Evolutionary conservation across 2,329 filamentous ascomycete species (phyloP), one percentile per base, ranked within the genome.

Genomic region (Alternaria gansuensis): DNA sequence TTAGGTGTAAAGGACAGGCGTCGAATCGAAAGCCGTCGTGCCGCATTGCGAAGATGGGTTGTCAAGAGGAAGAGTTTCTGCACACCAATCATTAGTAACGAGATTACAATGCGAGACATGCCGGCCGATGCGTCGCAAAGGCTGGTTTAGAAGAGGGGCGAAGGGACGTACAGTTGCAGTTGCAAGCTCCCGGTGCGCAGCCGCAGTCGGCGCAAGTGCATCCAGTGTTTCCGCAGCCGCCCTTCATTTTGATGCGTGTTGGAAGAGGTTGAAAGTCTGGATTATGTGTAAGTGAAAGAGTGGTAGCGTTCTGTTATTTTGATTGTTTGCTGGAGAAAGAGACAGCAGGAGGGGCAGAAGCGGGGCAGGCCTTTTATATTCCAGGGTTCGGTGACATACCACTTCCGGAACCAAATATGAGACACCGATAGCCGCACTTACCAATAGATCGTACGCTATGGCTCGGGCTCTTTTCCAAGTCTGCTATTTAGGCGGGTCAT

Each of bases 201-300:
- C 65, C 64, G 67, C 73, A 75, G 57, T 73, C 67, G 67, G 69
- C 70, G 69, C 73, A 75, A 59, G 66, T 69, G 72, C 73, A 75
- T 54, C 69, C 68, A 58, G 67, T 60, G 63, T 69, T 72, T 72
- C 72, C 71, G 62, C 73, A 75, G 69, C 71, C 72, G 44, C 54
- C 50, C 64, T 72, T 69, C 73, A 75, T 75, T 28, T 69, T 75
- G 64, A 66, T 51, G n/a, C 33, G 46, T 40, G 31, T 49, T 57
- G 36, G 39, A 41, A 55, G 46, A 54, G 51, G 44, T 55, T 49
- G 55, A 50, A 45, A 43, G 49, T 51, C 56, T 60, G 54, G 43
- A 56, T 49, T 34, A 17, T 17, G 17, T 46, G 37, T 41, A 54
- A 44, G 56, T 40, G 34, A 51, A 48, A 33, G 46, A 40, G 33